phyloP scores from a whole-genome alignment of 2,329 filamentous ascomycete genomes.

The Lasiodiplodia hormozganensis region DNA sequence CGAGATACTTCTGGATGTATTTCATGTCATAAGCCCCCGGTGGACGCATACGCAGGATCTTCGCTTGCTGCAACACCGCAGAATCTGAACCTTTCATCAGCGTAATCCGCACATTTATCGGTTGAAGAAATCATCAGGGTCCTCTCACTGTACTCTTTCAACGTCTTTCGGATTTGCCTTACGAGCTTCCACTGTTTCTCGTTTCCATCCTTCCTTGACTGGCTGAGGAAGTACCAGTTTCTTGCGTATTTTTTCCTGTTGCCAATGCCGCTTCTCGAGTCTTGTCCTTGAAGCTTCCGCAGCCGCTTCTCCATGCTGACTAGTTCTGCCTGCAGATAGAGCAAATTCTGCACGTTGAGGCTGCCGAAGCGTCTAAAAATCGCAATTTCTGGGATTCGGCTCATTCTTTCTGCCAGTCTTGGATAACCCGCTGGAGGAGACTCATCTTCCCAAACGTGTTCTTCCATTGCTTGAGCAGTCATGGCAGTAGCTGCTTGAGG shows the following conservation, averaged over 20 bases:
- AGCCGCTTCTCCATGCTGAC: constrained; percentile 11
- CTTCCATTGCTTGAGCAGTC: too few relatives aligned
- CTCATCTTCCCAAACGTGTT: too few relatives aligned
- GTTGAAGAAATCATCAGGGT: neutral
- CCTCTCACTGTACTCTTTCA: constrained; percentile 22
- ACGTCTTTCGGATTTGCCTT: neutral
- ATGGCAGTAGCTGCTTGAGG: too few relatives aligned
- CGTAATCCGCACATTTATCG: too few relatives aligned
- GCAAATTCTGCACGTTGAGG: constrained; percentile 11
- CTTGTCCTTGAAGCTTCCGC: neutral
- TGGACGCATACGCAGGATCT: constrained; percentile 22
- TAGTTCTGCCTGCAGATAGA: constrained; percentile 20
- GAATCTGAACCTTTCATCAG: constrained; percentile 3
- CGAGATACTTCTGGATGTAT: constrained; percentile 31
- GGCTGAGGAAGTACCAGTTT: constrained; percentile 5
- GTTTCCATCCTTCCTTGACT: neutral
- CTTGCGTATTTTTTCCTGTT: neutral
- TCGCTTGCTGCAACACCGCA: constrained; percentile 30
- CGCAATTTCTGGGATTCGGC: neutral
- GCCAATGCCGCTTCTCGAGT: neutral
- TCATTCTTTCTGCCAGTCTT: constrained; percentile 15
- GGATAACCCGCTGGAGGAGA: constrained; percentile 1
- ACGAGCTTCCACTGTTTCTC: neutral
- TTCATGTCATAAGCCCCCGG: constrained; percentile 29
- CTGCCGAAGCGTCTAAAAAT: constrained; percentile 19